Evolutionary conservation across 1,284 basidiomycete species (phyloP).

Genomic region (Cryptococcus floricola): DNA sequence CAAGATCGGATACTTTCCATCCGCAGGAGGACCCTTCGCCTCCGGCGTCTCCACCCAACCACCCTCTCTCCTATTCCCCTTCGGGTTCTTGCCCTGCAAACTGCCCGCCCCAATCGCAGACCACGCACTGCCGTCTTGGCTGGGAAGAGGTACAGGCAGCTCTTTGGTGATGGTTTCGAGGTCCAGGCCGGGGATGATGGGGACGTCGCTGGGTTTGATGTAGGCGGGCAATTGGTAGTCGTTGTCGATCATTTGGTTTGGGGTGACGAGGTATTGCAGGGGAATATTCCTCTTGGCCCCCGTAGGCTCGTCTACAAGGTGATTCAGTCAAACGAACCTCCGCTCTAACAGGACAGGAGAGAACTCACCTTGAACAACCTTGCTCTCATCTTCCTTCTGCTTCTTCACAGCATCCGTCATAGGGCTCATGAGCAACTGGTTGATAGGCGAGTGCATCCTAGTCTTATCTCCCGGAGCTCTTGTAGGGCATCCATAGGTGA

Average conservation of each 20-base stretch:
- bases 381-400: constrained; percentile 59
- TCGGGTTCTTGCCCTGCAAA: background rate
- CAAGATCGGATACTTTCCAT: constrained; percentile 38
- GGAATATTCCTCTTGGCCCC: constrained; percentile 43
- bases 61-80: constrained; percentile 57
- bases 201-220: constrained; percentile 51
- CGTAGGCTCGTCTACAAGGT: constrained; percentile 1
- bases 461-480: constrained; percentile 79
- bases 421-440: constrained; percentile 72
- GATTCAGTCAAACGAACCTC: constrained; percentile 2
- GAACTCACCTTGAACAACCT: constrained; percentile 21
- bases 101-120: too few relatives aligned
- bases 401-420: constrained; percentile 64
- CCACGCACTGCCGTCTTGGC: too few relatives aligned
- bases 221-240: constrained; percentile 82
- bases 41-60: constrained; percentile 67
- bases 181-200: constrained; percentile 29
- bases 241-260: constrained; percentile 84
- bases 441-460: constrained; percentile 78
- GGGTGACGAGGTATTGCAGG: constrained; percentile 65
- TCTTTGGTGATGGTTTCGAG: too few relatives aligned
- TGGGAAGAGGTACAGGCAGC: too few relatives aligned
- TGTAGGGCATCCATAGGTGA: constrained; percentile 85
- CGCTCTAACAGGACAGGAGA: background rate
- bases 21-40: constrained; percentile 28